phyloP scores from a whole-genome alignment of 192 early-diverging fungal genomes.

The Jimgerdemannia lactiflua region DNA sequence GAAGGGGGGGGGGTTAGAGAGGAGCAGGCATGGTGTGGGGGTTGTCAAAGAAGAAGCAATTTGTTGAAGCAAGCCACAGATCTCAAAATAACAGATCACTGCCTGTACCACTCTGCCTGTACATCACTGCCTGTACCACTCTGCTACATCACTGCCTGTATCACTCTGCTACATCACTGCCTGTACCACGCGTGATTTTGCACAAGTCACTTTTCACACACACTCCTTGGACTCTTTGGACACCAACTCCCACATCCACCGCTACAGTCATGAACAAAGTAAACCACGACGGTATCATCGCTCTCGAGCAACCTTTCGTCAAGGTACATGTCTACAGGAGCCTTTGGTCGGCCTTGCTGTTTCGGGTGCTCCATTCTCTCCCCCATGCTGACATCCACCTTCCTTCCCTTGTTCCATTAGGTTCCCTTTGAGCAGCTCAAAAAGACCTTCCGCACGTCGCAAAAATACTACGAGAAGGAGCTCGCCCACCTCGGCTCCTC shows the following conservation, averaged over 20 bases:
- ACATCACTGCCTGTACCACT: too few relatives aligned
- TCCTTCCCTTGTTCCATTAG: conserved; percentile 34
- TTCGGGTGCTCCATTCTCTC: too few relatives aligned
- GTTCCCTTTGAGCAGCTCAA: conserved; percentile 88
- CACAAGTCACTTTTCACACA: too few relatives aligned
- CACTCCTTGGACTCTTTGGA: too few relatives aligned
- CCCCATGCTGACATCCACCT: too few relatives aligned
- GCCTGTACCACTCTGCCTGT: conserved; percentile 3
- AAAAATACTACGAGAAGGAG: conserved; percentile 87
- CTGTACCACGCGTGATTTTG: neutral
- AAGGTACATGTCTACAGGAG: conserved; percentile 56
- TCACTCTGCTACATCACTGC: neutral
- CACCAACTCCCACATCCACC: neutral
- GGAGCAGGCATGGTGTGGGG: neutral
- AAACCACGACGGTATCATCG: conserved; percentile 77
- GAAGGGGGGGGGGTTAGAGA: neutral
- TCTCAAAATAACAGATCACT: neutral
- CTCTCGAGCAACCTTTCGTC: conserved; percentile 91
- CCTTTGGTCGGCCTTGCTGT: neutral
- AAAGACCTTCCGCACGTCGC: conserved; percentile 62
- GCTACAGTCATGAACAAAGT: conserved; percentile 58
- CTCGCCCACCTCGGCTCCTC: conserved; percentile 41
- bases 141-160: conserved; percentile 5
- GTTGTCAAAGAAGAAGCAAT: too few relatives aligned
- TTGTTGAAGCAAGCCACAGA: neutral